phyloP scores from a whole-genome alignment of 2,329 filamentous ascomycete genomes.

The Nemania sp. region DNA sequence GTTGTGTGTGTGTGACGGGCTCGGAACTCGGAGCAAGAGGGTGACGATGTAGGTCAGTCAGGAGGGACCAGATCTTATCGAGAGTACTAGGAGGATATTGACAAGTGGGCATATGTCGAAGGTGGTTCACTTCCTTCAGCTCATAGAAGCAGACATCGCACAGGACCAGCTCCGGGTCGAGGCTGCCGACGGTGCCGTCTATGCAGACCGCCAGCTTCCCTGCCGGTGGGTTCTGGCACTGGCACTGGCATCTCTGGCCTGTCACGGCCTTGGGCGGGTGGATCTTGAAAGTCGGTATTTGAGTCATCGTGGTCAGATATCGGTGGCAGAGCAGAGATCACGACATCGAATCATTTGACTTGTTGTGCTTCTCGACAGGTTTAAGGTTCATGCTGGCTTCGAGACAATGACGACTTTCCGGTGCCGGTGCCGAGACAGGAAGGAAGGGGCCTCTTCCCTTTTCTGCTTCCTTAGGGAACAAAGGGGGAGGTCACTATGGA shows the following conservation, averaged over 20 bases:
- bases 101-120: slow-evolving; percentile 14
- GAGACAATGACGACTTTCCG: not conserved
- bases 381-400: slow-evolving; percentile 1
- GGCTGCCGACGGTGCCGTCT: slow-evolving; percentile 11
- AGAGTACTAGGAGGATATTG: slow-evolving; percentile 15
- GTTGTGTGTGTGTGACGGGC: not conserved
- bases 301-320: slow-evolving; percentile 4
- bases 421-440: not conserved
- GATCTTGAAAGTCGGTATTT: not conserved
- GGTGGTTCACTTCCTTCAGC: slow-evolving; percentile 1
- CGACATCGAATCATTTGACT: not conserved
- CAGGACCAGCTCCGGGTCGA: slow-evolving; percentile 16
- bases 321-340: not conserved
- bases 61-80: not conserved
- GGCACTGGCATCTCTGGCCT: slow-evolving; percentile 9
- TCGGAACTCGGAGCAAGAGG: not conserved
- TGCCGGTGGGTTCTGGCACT: slow-evolving; percentile 4
- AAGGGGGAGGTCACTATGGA: no score
- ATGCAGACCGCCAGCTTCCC: slow-evolving; percentile 12
- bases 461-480: no score
- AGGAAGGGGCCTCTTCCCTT: not conserved
- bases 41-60: not conserved
- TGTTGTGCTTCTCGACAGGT: slow-evolving; percentile 2
- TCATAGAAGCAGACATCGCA: slow-evolving; percentile 22
- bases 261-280: not conserved